Percentiles rank a stretch among this genome's conserved stretches.
These are phyloP conservation scores for Cladosporium colombiae DNA, from an alignment of 2,329 filamentous ascomycete species.

Conservation along the genomic window DNA sequence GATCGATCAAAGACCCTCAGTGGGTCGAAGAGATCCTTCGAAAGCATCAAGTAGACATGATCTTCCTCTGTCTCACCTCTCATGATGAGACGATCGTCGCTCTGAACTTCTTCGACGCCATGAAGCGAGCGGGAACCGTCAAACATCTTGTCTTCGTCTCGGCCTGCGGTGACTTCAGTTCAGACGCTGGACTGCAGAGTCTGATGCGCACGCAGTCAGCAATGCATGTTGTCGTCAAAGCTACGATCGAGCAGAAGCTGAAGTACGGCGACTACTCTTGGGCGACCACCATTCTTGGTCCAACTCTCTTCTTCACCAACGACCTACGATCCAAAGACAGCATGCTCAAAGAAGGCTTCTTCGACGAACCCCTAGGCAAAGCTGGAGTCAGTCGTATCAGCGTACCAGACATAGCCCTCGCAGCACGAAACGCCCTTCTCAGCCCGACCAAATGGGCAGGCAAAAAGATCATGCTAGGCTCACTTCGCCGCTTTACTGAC, in stretches of 20 bases:
- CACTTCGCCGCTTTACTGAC: conserved; percentile 16
- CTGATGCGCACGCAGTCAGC: conserved; percentile 10
- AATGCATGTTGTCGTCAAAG: conserved; percentile 24
- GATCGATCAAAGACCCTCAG: conserved; percentile 21
- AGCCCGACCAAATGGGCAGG: conserved; percentile 16
- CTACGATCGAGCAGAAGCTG: conserved; percentile 23
- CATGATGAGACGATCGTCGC: conserved; percentile 23
- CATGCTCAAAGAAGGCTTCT: conserved; percentile 19
- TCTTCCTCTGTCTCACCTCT: conserved; percentile 24
- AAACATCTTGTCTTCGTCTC: conserved; percentile 25
- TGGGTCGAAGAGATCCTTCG: conserved; percentile 24
- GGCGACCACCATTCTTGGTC: conserved; percentile 22
- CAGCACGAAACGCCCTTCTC: conserved; percentile 18
- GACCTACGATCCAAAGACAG: conserved; percentile 17
- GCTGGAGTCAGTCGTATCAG: conserved; percentile 21
- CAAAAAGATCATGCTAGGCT: conserved; percentile 24
- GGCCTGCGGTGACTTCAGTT: conserved; percentile 21
- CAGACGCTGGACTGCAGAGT: conserved; percentile 10
- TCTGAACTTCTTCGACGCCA: conserved; percentile 25
- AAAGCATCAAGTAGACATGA: conserved; percentile 20
- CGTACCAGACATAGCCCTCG: conserved; percentile 21
- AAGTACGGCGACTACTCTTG: conserved; percentile 17
- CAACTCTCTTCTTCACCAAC: conserved; percentile 25
- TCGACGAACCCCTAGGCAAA: conserved; percentile 21
- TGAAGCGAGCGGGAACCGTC: conserved; percentile 17